Evolutionary conservation across 2,329 filamentous ascomycete species (phyloP), one percentile per base, ranked within the genome.

Genomic region (Aspergillus arachidicola): DNA sequence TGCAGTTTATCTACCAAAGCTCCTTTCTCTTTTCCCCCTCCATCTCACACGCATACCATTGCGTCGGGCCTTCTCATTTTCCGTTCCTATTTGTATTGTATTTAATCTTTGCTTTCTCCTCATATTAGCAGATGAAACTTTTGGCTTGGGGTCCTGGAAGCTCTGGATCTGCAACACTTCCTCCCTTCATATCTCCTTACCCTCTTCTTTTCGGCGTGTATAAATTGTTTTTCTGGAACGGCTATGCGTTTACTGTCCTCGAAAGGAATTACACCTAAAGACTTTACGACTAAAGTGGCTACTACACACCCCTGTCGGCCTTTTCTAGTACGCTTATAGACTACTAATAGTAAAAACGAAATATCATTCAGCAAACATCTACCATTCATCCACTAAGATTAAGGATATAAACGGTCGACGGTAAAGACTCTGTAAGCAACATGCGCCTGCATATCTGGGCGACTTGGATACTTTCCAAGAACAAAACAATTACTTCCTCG

Each of bases 51-150:
- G 56, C 59, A 55, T 64, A 54, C 61, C 43, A 53, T 59, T 66
- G 57, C 59, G 54, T 62, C 26, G 51, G 56, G 53, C 26, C 50
- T 28, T 58, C 38, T 64, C 34, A 58, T 53, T 62, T 61, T 62
- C 63, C 64, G 50, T 66, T 69, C 65, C 63, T 54, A 69, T 68
- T 64, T 73, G 71, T 75, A 75, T 69, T 75, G 73, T 74, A 75
- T 69, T 71, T 74, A 73, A 71, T 71, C 65, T 62, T 66, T 66
- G 59, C 50, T 55, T 59, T 28, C 57, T 60, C 19, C 46, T 58
- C 53, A 59, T 57, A 58, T 51, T 64, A 62, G 57, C 59, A 65
- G 59, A 64, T 57, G 61, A 56, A 60, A 34, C 32, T 36, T 36
- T 65, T 60, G 54, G 55, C 21, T 38, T 59, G 50, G 59, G 61